Conservation (phyloP, 805 yeast species). For the Candida ovalis region DNA sequence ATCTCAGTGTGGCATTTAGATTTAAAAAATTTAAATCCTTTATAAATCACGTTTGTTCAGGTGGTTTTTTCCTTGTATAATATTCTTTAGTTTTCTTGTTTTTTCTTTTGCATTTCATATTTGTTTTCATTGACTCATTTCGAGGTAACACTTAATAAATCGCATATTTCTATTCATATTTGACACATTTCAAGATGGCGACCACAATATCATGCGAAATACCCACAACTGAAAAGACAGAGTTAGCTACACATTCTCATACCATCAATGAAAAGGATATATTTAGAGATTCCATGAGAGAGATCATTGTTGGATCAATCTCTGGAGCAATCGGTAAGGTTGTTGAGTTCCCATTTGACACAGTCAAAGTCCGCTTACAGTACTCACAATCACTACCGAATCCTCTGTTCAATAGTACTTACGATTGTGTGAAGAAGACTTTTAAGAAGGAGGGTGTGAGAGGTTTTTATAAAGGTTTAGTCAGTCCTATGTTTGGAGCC, state of each 20-base stretch:
- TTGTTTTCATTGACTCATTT: not conserved
- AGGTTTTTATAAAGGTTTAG: conserved; percentile 78
- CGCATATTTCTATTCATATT: not conserved
- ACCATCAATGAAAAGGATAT: conserved; percentile 7
- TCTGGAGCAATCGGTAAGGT: conserved; percentile 84
- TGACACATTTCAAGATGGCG: not conserved
- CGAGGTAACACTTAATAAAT: not conserved
- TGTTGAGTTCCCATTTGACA: conserved; percentile 90
- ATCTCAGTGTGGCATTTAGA: too few species aligned
- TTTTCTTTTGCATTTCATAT: not conserved
- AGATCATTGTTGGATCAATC: conserved; percentile 46
- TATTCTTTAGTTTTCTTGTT: not conserved
- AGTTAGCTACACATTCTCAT: not conserved
- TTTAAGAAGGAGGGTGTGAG: conserved; percentile 62
- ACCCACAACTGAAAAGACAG: not conserved
- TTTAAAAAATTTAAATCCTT: not conserved
- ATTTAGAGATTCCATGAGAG: conserved; percentile 31
- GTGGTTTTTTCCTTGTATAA: too few species aligned
- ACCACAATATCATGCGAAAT: not conserved
- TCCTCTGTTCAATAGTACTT: conserved; percentile 53
- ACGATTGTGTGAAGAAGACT: conserved; percentile 62
- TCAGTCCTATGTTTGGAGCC: conserved; percentile 85
- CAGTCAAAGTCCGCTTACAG: conserved; percentile 83
- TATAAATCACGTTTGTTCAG: too few species aligned
- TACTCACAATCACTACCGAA: conserved; percentile 56